phyloP scores from a whole-genome alignment of 2,329 filamentous ascomycete genomes.

The Diaporthe ampelina region DNA sequence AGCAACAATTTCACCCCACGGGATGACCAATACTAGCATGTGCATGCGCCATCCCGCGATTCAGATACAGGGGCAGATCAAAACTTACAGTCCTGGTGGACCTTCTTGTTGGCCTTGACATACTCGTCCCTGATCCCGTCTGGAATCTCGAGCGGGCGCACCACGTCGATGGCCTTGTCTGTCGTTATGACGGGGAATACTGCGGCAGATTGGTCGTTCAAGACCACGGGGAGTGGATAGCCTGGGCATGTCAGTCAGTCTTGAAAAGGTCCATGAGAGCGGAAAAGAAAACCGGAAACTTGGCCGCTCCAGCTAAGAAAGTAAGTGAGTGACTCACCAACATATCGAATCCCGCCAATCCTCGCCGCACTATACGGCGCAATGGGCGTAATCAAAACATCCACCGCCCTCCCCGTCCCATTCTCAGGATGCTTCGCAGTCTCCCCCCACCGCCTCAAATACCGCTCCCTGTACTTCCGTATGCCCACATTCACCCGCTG shows the following conservation, averaged over 20 bases:
- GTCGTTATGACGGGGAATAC: slow-evolving; percentile 16
- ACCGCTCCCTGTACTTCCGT: slow-evolving; percentile 13
- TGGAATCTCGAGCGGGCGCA: background rate
- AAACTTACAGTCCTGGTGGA: slow-evolving; percentile 31
- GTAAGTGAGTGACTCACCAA: background rate
- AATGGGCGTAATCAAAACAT: slow-evolving; percentile 19
- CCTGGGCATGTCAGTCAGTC: background rate
- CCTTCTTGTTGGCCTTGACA: slow-evolving; percentile 12
- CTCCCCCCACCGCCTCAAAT: slow-evolving; percentile 14
- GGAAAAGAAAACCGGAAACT: too few species aligned
- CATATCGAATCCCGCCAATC: slow-evolving; percentile 8
- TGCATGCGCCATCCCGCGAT: background rate
- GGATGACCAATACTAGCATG: too few species aligned
- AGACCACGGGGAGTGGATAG: slow-evolving; percentile 11
- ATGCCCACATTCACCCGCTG: slow-evolving; percentile 14
- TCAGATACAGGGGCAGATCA: background rate
- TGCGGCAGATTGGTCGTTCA: slow-evolving; percentile 25
- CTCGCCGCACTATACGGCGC: slow-evolving; percentile 26
- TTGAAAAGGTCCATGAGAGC: background rate
- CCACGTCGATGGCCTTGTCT: slow-evolving; percentile 27
- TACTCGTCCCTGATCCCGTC: slow-evolving; percentile 3
- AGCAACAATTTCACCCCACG: background rate
- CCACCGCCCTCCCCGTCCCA: slow-evolving; percentile 8
- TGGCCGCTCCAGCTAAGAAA: too few species aligned
- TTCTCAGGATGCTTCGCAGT: background rate